Base-by-base conservation (phyloP, 805 yeast genomes). In the Wickerhamiella shivajii region DNA sequence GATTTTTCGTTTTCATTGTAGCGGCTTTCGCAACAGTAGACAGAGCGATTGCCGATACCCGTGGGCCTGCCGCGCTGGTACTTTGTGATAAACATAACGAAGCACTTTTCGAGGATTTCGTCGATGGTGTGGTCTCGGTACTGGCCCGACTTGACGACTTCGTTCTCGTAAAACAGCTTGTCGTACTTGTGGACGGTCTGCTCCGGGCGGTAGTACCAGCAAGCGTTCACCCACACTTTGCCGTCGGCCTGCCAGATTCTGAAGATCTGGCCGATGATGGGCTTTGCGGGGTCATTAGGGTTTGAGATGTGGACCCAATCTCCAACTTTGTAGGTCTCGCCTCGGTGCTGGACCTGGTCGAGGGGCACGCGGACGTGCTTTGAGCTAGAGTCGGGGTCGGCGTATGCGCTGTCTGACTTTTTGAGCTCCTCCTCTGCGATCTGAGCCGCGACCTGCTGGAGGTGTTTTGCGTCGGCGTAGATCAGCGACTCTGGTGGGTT, bases 161-260 rank as follows among this genome's bases (percentile, higher is more conserved):
- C 98, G 52, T 90, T 84, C 45, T 77, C 83, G 58, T 79, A 81
- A 54, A 90, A 90, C 36, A 84, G 59, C 49, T 94, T 66, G 57
- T 90, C 97, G 27, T 67, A 77, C 46, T 92, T 69, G 56, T 90
- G 98, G 28, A 90, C 93, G 0, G 98, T 90, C 64, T 92, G 96
- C 54, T 90, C 97, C 1, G 98, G 95, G 45, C 97, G 72, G 50
- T 81, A 77, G 57, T 87, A 90, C 98, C 97, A 90, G 61, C 97
- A 90, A 24, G 81, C 93, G 52, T 90, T 87, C 50, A 85, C 69
- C 73, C 85, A 85, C 40, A 76, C 69, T 47, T 75, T 74, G 36
- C 85, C 92, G 43, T 84, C 92, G 18, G 42, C 47, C 39, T 75
- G 71, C 98, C 98, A 90, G 40, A 90, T 69, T 48, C 94, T 69